Percentiles rank a stretch among this genome's conserved stretches.
Conservation (phyloP, 1,284 basidiomycete genomes). For the Retiboletus fuscus region DNA sequence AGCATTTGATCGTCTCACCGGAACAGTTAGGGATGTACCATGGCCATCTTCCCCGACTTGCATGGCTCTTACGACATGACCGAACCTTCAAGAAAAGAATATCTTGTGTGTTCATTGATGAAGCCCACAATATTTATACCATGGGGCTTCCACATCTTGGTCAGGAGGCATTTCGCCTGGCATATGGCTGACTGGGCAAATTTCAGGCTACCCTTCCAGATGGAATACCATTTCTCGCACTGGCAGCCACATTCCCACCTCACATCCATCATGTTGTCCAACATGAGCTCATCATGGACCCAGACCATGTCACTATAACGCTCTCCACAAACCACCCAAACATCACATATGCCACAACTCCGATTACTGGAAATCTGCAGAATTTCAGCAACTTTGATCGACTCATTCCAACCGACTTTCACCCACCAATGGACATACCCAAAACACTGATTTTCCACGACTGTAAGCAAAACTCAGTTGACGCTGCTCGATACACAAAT, state of each 20-base stretch:
- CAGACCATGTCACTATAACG: neutral
- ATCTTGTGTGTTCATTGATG: conserved; percentile 14
- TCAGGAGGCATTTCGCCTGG: conserved; percentile 5
- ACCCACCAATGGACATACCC: conserved; percentile 1
- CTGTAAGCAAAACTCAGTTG: conserved; percentile 11
- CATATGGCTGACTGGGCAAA: neutral
- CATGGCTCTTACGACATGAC: neutral
- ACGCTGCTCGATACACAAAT: neutral
- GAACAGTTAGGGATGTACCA: conserved; percentile 21
- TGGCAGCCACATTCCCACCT: conserved; percentile 16
- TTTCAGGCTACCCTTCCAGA: neutral
- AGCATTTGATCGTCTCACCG: conserved; percentile 18
- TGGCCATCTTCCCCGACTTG: conserved; percentile 21
- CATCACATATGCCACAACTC: conserved; percentile 22
- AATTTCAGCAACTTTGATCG: neutral
- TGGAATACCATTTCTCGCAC: conserved; percentile 5
- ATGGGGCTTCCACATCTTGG: neutral
- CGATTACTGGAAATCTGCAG: neutral
- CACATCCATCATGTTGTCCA: conserved; percentile 16
- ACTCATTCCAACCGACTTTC: neutral
- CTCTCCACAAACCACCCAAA: conserved; percentile 19
- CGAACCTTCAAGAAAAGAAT: neutral
- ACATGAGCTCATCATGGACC: neutral
- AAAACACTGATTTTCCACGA: conserved; percentile 23
- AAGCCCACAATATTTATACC: conserved; percentile 23